Evolutionary conservation across 345 rosid species (phyloP).

Genomic region (Brassica carinata): DNA sequence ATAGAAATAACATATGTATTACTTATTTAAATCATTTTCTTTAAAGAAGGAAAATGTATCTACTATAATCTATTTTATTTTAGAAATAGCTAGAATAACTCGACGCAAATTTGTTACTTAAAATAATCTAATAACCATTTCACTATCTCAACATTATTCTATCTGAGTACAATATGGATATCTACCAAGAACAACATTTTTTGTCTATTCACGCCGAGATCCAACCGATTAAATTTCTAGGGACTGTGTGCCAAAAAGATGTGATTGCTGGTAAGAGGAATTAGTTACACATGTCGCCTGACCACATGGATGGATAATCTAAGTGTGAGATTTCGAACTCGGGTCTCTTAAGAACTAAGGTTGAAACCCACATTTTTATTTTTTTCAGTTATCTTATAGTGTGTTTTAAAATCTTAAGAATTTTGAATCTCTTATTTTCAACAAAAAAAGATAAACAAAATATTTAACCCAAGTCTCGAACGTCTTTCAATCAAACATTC

Average conservation of each 20-base stretch:
- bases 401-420: neutral
- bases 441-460: neutral
- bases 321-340: too few species aligned
- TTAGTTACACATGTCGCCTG: too few species aligned
- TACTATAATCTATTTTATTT: neutral
- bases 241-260: too few species aligned
- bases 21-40: neutral
- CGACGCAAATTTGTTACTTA: neutral
- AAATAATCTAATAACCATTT: neutral
- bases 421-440: neutral
- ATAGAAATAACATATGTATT: neutral
- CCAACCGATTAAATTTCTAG: too few species aligned
- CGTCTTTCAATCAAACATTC: neutral
- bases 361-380: too few species aligned
- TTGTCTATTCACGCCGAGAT: too few species aligned
- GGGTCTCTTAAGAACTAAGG: too few species aligned
- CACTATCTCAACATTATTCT: neutral
- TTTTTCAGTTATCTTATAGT: neutral
- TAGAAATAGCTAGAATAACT: neutral
- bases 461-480: neutral
- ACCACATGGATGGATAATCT: too few species aligned
- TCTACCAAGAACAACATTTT: neutral
- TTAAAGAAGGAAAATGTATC: neutral
- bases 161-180: neutral
- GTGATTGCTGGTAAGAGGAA: too few species aligned